These are phyloP conservation scores for Hysterium pulicare DNA, from an alignment of 2,329 filamentous ascomycete species.

Conservation along the genomic window DNA sequence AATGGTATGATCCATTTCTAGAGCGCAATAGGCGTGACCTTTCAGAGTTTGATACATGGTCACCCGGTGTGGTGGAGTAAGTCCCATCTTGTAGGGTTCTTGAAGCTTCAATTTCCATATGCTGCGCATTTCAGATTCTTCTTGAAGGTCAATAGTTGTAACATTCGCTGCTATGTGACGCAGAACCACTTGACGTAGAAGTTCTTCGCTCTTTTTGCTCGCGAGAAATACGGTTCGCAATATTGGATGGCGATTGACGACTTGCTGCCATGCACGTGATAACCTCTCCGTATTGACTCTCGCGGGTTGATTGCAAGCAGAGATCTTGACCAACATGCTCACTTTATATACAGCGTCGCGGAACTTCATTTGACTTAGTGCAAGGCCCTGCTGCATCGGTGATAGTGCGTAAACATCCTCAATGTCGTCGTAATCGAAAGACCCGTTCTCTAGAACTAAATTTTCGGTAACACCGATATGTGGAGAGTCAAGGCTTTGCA, in stretches of 20 bases:
- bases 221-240: conserved; percentile 17
- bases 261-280: conserved; percentile 10
- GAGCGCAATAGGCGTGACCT: conserved; percentile 24
- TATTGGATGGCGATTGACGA: conserved; percentile 14
- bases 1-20: conserved; percentile 48
- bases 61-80: no score
- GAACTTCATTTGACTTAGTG: conserved; percentile 7
- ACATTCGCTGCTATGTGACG: neutral
- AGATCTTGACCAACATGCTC: conserved; percentile 8
- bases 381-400: conserved; percentile 11
- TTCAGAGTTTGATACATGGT: conserved; percentile 21
- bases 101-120: conserved; percentile 23
- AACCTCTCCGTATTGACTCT: conserved; percentile 9
- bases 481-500: neutral
- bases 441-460: neutral
- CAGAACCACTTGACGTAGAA: conserved; percentile 10
- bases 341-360: conserved; percentile 8
- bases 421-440: conserved; percentile 1
- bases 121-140: neutral
- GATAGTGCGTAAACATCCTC: conserved; percentile 9
- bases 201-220: conserved; percentile 8
- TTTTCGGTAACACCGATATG: neutral
- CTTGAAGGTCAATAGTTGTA: neutral
- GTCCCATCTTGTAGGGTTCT: conserved; percentile 43
- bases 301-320: conserved; percentile 1